Evolutionary conservation across 2,329 filamentous ascomycete genomes (phyloP).

Genomic region (Penicillium olsonii): DNA sequence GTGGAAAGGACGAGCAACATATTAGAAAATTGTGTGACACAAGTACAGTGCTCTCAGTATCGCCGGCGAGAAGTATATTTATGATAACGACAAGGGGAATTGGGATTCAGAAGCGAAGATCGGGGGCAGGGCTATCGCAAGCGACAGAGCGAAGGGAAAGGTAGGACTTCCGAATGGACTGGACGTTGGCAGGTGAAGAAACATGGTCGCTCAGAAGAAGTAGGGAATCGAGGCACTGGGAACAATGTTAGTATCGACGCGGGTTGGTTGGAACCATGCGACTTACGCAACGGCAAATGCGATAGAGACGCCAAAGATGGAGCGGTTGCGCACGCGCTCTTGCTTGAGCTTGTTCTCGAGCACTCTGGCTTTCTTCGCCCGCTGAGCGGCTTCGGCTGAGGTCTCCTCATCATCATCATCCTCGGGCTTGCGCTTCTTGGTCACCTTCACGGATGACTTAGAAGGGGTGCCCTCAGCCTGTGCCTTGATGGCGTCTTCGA

Average conservation of each 20-base stretch:
- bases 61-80: constrained; percentile 27
- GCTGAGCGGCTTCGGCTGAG: constrained; percentile 46
- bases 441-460: constrained; percentile 35
- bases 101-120: constrained; percentile 14
- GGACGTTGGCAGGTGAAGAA: constrained; percentile 5
- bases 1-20: constrained; percentile 5
- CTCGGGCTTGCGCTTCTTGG: constrained; percentile 72
- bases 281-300: constrained; percentile 90
- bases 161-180: background rate
- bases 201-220: constrained; percentile 39
- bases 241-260: constrained; percentile 19
- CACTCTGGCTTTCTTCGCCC: constrained; percentile 68
- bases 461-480: constrained; percentile 43
- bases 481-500: constrained; percentile 65
- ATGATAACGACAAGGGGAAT: constrained; percentile 29
- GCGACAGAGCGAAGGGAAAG: constrained; percentile 6
- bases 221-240: constrained; percentile 50
- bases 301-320: constrained; percentile 81
- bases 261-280: background rate
- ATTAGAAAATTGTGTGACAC: constrained; percentile 20
- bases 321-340: constrained; percentile 81
- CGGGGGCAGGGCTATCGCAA: constrained; percentile 4
- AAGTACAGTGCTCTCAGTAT: constrained; percentile 17
- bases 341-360: constrained; percentile 78
- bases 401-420: constrained; percentile 54